phyloP scores from a whole-genome alignment of 2,329 filamentous ascomycete genomes.

The Hypoxylon sp. region DNA sequence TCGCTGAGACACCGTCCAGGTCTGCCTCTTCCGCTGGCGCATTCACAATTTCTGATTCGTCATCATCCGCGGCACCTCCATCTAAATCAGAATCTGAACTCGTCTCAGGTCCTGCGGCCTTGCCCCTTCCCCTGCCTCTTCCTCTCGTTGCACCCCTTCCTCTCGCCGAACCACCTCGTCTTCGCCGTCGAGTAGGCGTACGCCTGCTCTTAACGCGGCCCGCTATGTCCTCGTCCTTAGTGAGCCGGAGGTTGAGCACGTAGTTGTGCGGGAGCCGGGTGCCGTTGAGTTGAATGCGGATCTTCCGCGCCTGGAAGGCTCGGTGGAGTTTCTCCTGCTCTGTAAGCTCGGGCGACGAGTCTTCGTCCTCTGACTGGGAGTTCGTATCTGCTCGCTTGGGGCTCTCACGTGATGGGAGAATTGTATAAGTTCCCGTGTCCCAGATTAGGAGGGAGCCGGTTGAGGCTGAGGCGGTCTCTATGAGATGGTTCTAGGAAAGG shows the following conservation, averaged over 20 bases:
- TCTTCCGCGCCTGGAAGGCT: conserved; percentile 68
- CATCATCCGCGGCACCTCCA: conserved; percentile 12
- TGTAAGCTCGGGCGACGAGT: conserved; percentile 45
- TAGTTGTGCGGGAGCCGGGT: conserved; percentile 66
- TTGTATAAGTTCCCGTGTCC: conserved; percentile 71
- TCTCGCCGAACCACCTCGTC: conserved; percentile 47
- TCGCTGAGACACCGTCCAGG: conserved; percentile 51
- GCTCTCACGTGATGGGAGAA: conserved; percentile 59
- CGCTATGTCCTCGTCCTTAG: conserved; percentile 57
- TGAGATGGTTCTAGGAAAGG: conserved; percentile 67
- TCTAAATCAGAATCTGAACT: conserved; percentile 36
- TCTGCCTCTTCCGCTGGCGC: conserved; percentile 37
- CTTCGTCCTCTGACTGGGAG: conserved; percentile 54
- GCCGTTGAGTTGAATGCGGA: conserved; percentile 68
- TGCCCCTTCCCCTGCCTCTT: conserved; percentile 24
- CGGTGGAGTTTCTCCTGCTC: conserved; percentile 63
- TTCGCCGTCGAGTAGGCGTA: conserved; percentile 43
- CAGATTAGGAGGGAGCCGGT: conserved; percentile 73
- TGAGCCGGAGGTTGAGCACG: conserved; percentile 67
- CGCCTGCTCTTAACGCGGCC: conserved; percentile 49
- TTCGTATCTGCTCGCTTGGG: conserved; percentile 49
- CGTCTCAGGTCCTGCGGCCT: conserved; percentile 19
- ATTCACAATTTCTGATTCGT: conserved; percentile 42
- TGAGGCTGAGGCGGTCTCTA: conserved; percentile 67
- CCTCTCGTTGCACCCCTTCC: conserved; percentile 11